Percentiles rank a stretch among this genome's conserved stretches.
Conservation (phyloP, 1,284 basidiomycete genomes). For the Cystobasidium slooffiae region DNA sequence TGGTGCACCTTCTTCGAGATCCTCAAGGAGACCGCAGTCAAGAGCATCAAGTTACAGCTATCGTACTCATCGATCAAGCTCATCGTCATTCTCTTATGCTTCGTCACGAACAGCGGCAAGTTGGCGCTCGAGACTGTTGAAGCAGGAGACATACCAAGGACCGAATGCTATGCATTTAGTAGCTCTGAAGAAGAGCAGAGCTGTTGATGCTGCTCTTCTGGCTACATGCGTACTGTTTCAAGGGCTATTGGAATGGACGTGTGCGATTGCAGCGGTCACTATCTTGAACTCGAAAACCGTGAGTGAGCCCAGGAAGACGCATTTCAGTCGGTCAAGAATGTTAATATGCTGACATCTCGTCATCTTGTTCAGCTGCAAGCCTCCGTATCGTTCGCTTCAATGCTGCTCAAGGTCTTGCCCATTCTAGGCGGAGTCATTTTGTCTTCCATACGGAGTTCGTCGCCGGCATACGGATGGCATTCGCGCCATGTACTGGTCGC, state of each 20-base stretch:
- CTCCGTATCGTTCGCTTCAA: neutral
- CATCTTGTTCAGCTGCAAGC: conserved; percentile 2
- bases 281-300: conserved; percentile 13
- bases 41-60: neutral
- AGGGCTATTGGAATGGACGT: conserved; percentile 2
- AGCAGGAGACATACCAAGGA: conserved; percentile 17
- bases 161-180: conserved; percentile 1
- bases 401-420: conserved; percentile 13
- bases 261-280: neutral
- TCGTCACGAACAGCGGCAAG: conserved; percentile 5
- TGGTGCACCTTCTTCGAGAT: neutral
- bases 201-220: conserved; percentile 8
- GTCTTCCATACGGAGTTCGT: conserved; percentile 6
- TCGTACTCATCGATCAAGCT: neutral
- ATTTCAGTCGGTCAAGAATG: neutral
- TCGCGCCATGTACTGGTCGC: neutral
- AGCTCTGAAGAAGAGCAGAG: neutral
- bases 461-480: conserved; percentile 21
- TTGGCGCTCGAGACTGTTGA: neutral
- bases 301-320: neutral
- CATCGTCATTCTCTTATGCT: neutral
- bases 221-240: neutral
- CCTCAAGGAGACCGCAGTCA: neutral
- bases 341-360: neutral
- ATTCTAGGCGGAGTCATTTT: conserved; percentile 29